These are phyloP conservation scores for Cladosporium austrohemisphaericum DNA, from an alignment of 2,329 filamentous ascomycete genomes.

Conservation along the genomic window DNA sequence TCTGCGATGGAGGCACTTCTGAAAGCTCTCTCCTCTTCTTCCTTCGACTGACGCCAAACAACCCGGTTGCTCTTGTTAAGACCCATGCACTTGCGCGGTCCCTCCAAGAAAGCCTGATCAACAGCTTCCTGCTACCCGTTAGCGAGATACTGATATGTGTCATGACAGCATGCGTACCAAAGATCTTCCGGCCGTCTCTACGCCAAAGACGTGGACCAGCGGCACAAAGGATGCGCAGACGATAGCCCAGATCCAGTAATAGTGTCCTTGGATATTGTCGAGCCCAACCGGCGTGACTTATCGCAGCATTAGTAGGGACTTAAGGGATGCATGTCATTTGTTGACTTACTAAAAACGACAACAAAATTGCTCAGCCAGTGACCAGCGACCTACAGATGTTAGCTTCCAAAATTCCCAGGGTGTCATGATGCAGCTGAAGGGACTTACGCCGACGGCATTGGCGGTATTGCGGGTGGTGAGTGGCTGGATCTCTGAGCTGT, in stretches of 20 bases:
- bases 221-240: constrained; percentile 51
- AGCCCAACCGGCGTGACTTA: constrained; percentile 25
- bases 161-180: constrained; percentile 26
- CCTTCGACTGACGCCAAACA: constrained; percentile 22
- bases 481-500: constrained; percentile 48
- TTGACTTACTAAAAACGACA: constrained; percentile 24
- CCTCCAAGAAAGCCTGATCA: constrained; percentile 30
- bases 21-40: constrained; percentile 23
- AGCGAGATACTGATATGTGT: not conserved
- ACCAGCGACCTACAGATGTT: not conserved
- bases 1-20: not conserved
- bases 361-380: constrained; percentile 50
- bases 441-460: constrained; percentile 46
- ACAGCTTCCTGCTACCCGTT: not conserved
- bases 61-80: constrained; percentile 28
- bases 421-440: constrained; percentile 15
- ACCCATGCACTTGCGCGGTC: constrained; percentile 32
- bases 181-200: constrained; percentile 28
- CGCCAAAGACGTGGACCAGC: constrained; percentile 39
- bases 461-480: constrained; percentile 48
- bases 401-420: not conserved
- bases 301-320: not conserved
- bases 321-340: not conserved
- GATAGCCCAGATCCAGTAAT: constrained; percentile 54
- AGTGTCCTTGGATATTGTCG: constrained; percentile 42